Base-by-base conservation (phyloP, 192 early-diverging fungal species). In the Rhizophagus sp. region DNA sequence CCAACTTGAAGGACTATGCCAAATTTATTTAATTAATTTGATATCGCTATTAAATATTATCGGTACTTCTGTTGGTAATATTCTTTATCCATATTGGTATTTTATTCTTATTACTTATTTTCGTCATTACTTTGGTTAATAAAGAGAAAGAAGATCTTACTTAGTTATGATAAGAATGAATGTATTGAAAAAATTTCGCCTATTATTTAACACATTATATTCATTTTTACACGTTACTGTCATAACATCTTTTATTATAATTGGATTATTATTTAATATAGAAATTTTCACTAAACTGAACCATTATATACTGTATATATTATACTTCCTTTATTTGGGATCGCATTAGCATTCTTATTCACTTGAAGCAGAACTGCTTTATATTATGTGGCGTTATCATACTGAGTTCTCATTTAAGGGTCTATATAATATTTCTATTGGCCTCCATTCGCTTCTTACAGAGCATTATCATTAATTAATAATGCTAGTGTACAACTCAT, bases 81-180 rank as follows among this genome's bases (percentile, higher is more conserved):
- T 91, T 36, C 65, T 94, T 66, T 94, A 88, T 81, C 93, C 93
- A 13, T 94, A n/a, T 93, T 73, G 93, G 91, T 4, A 85, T 94
- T 8, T 87, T 86, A 3, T 94, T 94, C 82, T 67, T 94, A 81
- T 77, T 94, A 3, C 93, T 92, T 4, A 91, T 92, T 34, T 94
- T 94, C 81, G 89, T 89, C 0, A 88, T 94, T 47, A 89, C 80
- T 25, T 78, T 94, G 36, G 91, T 93, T 65, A 84, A 88, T 75
- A 93, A 94, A 81, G 94, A 94, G 85, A 93, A 94, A 68, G 88
- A 88, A 19, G 79, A 90, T 34, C 89, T 92, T 71, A n/a, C n/a
- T 78, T 91, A 22, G 86, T 89, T 11, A 94, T 94, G 92, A 94
- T 94, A 92, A 80, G 82, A 75, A 93, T 93, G 90, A 94, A 93